These are phyloP conservation scores for Colletotrichum brevisporum DNA, from an alignment of 2,329 filamentous ascomycete genomes.

Conservation along the genomic window DNA sequence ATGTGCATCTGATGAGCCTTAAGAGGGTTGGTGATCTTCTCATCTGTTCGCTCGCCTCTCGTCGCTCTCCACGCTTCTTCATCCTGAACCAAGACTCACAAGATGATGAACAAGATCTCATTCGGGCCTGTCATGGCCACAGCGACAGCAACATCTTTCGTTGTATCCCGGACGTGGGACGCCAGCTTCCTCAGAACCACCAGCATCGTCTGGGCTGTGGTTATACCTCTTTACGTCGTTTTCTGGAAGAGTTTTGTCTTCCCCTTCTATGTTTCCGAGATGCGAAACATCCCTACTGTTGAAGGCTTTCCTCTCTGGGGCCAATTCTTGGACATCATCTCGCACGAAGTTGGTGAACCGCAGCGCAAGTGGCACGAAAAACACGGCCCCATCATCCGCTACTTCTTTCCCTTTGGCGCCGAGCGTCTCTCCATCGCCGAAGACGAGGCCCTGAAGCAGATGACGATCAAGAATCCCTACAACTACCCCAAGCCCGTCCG, in stretches of 20 bases:
- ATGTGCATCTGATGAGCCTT: background rate
- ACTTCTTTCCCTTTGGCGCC: slow-evolving; percentile 61
- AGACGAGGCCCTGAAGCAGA: slow-evolving; percentile 59
- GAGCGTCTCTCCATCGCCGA: slow-evolving; percentile 60
- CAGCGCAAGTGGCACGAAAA: slow-evolving; percentile 58
- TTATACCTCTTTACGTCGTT: slow-evolving; percentile 47
- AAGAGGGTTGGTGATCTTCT: background rate
- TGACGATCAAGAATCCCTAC: slow-evolving; percentile 59
- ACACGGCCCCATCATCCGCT: slow-evolving; percentile 58
- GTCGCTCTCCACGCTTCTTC: background rate
- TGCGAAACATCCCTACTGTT: slow-evolving; percentile 59
- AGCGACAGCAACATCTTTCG: slow-evolving; percentile 45
- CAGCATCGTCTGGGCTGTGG: slow-evolving; percentile 38
- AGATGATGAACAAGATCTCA: slow-evolving; percentile 42
- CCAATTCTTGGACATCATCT: slow-evolving; percentile 58
- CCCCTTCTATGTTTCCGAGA: slow-evolving; percentile 57
- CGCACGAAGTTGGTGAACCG: slow-evolving; percentile 56
- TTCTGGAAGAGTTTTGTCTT: slow-evolving; percentile 56
- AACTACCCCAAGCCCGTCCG: slow-evolving; percentile 55
- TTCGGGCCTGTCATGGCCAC: slow-evolving; percentile 44
- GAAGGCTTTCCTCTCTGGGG: slow-evolving; percentile 58
- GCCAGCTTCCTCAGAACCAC: slow-evolving; percentile 43
- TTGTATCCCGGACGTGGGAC: slow-evolving; percentile 45
- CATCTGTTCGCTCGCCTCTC: background rate
- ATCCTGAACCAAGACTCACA: background rate